Percentiles rank a stretch among this genome's conserved stretches.
phyloP scores from a whole-genome alignment of 345 rosid species.

The Populus alba region DNA sequence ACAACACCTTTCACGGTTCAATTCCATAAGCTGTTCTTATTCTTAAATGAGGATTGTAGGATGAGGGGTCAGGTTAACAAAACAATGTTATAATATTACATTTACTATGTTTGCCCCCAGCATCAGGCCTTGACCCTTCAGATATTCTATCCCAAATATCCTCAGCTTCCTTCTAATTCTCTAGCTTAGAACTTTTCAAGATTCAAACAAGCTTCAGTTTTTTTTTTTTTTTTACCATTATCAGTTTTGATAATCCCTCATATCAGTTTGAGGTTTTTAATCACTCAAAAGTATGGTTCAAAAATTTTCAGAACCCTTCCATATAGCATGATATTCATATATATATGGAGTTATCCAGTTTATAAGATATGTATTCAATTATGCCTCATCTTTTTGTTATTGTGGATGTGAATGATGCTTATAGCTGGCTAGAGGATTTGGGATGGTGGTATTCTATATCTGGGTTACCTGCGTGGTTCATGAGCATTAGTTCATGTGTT shows the following conservation, averaged over 20 bases:
- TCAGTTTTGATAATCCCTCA: not conserved
- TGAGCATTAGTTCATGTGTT: conserved; percentile 32
- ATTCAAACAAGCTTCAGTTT: not conserved
- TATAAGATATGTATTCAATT: not conserved
- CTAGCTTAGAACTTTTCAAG: not conserved
- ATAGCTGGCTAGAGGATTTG: conserved; percentile 32
- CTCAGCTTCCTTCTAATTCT: not conserved
- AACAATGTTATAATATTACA: not conserved
- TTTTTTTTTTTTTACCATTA: not conserved
- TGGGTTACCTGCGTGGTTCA: conserved; percentile 27
- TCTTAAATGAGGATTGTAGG: not conserved
- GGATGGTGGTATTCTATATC: conserved; percentile 11
- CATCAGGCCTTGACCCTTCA: too few relatives aligned
- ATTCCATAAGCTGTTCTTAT: not conserved
- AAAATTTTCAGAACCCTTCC: not conserved
- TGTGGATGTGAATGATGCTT: conserved; percentile 9
- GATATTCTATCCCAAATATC: not conserved
- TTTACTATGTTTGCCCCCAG: not conserved
- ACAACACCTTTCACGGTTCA: not conserved
- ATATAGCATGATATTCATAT: not conserved
- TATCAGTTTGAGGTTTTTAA: not conserved
- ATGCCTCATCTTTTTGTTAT: not conserved
- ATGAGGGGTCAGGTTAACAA: not conserved
- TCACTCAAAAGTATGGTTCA: not conserved
- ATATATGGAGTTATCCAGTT: not conserved